phyloP scores from a whole-genome alignment of 164 flowering plant genomes.

The Chimonanthus salicifolius region DNA sequence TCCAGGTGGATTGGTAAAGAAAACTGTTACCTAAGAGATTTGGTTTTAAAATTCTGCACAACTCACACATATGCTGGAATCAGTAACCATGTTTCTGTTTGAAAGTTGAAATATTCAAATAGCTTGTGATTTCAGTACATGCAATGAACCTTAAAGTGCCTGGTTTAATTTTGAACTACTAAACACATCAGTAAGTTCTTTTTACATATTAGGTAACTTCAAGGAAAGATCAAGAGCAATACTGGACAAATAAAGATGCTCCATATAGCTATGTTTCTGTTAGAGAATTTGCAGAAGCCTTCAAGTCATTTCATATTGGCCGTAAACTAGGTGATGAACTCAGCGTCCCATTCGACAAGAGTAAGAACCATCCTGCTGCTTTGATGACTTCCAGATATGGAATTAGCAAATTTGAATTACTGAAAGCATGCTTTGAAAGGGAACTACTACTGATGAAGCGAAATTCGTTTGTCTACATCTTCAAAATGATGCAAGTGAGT shows the following conservation, averaged over 20 bases:
- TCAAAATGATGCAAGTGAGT: not conserved
- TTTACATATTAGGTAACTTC: constrained; percentile 49
- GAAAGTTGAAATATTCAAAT: too few species aligned
- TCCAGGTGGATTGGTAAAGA: too few species aligned
- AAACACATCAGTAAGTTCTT: not conserved
- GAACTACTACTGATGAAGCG: not conserved
- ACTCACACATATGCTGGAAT: not conserved
- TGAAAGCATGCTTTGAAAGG: constrained; percentile 29
- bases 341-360: constrained; percentile 45
- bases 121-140: too few species aligned
- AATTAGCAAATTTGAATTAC: constrained; percentile 41
- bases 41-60: too few species aligned
- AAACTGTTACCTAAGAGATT: too few species aligned
- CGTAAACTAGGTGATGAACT: constrained; percentile 35
- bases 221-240: constrained; percentile 65
- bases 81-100: not conserved
- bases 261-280: constrained; percentile 42
- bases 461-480: not conserved
- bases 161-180: not conserved
- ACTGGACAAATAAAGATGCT: constrained; percentile 38
- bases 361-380: constrained; percentile 51
- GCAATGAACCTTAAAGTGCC: too few species aligned
- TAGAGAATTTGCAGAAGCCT: constrained; percentile 44
- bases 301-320: constrained; percentile 16
- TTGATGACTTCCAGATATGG: constrained; percentile 48